A percentile compares a stretch with the other conserved stretches of the same genome.
These are phyloP conservation scores for Globisporangium carolinianum DNA, from an alignment of 352 stramenopile genomes.

Conservation along the genomic window DNA sequence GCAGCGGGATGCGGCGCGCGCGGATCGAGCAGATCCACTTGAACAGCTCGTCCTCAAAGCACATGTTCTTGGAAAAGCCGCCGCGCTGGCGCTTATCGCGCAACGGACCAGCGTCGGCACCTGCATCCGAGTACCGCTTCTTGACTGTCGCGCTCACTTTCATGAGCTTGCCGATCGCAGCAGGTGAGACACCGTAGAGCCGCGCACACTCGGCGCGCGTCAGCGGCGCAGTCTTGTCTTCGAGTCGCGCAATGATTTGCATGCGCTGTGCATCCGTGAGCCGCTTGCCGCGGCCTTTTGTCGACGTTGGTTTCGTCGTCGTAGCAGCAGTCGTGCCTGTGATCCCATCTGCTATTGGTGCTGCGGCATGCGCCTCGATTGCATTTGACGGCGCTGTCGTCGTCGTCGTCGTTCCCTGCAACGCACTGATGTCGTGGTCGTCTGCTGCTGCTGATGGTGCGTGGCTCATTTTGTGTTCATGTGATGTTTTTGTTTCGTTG, in stretches of 20 bases:
- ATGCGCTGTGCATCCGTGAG: constrained; percentile 72
- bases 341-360: not conserved
- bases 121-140: constrained; percentile 55
- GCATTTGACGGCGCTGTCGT: not conserved
- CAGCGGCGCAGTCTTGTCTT: constrained; percentile 42
- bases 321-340: not conserved
- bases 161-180: constrained; percentile 77
- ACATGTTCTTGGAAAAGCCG: constrained; percentile 52
- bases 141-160: constrained; percentile 63
- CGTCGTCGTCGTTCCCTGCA: too few species aligned
- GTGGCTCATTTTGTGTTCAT: too few species aligned
- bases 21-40: constrained; percentile 54
- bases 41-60: constrained; percentile 58
- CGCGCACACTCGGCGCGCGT: constrained; percentile 51
- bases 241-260: constrained; percentile 63
- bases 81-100: constrained; percentile 56
- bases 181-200: constrained; percentile 57
- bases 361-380: not conserved
- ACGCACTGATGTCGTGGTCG: too few species aligned
- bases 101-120: constrained; percentile 16
- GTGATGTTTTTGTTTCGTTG: too few species aligned
- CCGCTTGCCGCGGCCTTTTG: constrained; percentile 45
- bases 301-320: constrained; percentile 8
- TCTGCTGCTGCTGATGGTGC: too few species aligned
- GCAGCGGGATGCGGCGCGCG: constrained; percentile 34